phyloP scores from a whole-genome alignment of 2,329 filamentous ascomycete genomes.

The Aureobasidium uvarum region DNA sequence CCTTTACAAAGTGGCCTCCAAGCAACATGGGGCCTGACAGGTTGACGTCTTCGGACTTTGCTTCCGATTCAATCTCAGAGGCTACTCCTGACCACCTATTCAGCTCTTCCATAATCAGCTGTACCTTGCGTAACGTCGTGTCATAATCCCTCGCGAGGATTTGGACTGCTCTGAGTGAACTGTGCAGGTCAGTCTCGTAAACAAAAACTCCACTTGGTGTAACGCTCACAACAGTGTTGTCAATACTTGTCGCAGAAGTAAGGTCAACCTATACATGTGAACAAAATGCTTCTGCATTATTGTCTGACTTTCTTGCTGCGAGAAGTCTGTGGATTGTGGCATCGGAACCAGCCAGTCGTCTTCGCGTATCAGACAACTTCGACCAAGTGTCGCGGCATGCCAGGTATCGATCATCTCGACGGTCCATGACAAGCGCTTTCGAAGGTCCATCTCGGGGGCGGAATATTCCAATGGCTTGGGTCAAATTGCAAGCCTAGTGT shows the following conservation, averaged over 20 bases:
- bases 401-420: conserved; percentile 1
- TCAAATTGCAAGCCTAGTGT: conserved; percentile 12
- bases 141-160: background rate
- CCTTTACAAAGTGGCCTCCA: conserved; percentile 28
- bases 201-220: background rate
- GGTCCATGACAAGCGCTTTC: background rate
- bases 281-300: background rate
- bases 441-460: background rate
- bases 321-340: background rate
- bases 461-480: background rate
- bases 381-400: background rate
- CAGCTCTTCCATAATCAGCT: background rate
- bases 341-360: background rate
- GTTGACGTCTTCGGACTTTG: background rate
- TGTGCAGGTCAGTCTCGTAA: background rate
- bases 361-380: background rate
- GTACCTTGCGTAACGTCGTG: background rate
- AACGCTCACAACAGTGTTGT: background rate
- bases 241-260: background rate
- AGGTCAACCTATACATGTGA: background rate
- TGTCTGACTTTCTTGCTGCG: background rate
- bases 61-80: background rate
- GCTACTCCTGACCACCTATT: background rate
- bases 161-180: background rate
- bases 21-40: conserved; percentile 1